Percentiles rank a stretch among this genome's conserved stretches.
These are phyloP conservation scores for Hypoxylon lienhwacheense DNA, from an alignment of 495 filamentous ascomycete species.

Conservation along the genomic window DNA sequence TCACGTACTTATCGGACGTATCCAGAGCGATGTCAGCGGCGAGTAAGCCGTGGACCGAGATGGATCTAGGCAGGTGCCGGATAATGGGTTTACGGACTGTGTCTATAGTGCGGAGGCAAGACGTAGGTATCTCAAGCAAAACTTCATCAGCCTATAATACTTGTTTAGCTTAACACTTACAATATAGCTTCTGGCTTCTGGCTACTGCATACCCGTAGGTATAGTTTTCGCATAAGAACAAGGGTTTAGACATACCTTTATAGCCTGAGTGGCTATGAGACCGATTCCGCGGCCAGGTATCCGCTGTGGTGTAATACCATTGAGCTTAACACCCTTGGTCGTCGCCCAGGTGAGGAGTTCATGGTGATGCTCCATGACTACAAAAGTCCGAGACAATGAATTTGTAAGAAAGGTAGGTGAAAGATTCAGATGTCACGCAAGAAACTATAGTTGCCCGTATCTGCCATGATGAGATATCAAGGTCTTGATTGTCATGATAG, in stretches of 20 bases:
- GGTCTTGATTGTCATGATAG: not conserved
- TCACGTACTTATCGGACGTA: slow-evolving; percentile 34
- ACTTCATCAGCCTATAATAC: slow-evolving; percentile 51
- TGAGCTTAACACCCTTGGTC: slow-evolving; percentile 57
- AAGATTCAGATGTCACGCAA: not conserved
- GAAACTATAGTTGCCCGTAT: slow-evolving; percentile 4
- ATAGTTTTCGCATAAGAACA: not conserved
- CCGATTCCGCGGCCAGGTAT: slow-evolving; percentile 72
- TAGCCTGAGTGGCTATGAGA: slow-evolving; percentile 65
- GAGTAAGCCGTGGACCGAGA: slow-evolving; percentile 67
- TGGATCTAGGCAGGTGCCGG: slow-evolving; percentile 49
- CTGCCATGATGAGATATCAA: slow-evolving; percentile 6
- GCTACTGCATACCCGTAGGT: no score
- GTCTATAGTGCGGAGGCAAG: slow-evolving; percentile 62
- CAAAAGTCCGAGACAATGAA: not conserved
- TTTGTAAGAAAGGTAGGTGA: not conserved
- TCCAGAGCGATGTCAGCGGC: slow-evolving; percentile 69
- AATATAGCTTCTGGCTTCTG: not conserved
- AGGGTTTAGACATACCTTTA: slow-evolving; percentile 55
- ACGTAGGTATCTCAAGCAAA: slow-evolving; percentile 65
- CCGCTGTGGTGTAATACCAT: slow-evolving; percentile 59
- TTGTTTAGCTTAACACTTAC: not conserved
- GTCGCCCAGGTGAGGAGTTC: slow-evolving; percentile 65
- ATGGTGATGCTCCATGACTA: slow-evolving; percentile 45
- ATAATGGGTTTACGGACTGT: slow-evolving; percentile 58